Evolutionary conservation across 2,329 filamentous ascomycete genomes (phyloP).

Genomic region (Neophaeococcomyces mojaviensis): DNA sequence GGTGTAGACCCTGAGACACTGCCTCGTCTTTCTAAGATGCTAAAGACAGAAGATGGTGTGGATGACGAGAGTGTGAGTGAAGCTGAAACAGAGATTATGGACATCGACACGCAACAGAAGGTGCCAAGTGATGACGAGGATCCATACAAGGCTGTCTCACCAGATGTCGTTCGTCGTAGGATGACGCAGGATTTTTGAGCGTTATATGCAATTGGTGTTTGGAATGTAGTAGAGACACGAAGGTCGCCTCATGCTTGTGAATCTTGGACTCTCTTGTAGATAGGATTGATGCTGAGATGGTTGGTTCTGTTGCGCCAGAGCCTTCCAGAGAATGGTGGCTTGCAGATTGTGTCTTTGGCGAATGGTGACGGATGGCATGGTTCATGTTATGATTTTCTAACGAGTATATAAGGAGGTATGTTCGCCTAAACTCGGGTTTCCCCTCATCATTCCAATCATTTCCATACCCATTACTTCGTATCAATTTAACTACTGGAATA

Average conservation of each 20-base stretch:
- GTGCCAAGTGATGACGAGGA: slow-evolving; percentile 12
- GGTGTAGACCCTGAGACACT: not conserved
- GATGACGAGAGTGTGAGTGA: slow-evolving; percentile 7
- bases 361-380: not conserved
- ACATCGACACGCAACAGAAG: slow-evolving; percentile 5
- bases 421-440: no score
- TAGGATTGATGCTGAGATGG: no score
- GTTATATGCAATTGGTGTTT: not conserved
- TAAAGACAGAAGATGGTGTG: not conserved
- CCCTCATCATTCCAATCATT: no score
- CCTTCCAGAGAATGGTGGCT: no score
- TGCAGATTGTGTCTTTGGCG: not conserved
- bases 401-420: not conserved
- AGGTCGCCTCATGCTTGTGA: not conserved
- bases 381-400: not conserved
- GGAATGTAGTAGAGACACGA: not conserved
- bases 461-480: no score
- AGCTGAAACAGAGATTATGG: slow-evolving; percentile 22
- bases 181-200: slow-evolving; percentile 11
- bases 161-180: slow-evolving; percentile 13
- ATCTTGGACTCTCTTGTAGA: no score
- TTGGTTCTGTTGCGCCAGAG: no score
- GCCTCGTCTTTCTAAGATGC: not conserved
- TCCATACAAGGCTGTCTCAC: slow-evolving; percentile 19
- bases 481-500: no score